Percentiles rank a stretch among this genome's conserved stretches.
phyloP scores from a whole-genome alignment of 306 rosid genomes.

The Benincasa hispida region DNA sequence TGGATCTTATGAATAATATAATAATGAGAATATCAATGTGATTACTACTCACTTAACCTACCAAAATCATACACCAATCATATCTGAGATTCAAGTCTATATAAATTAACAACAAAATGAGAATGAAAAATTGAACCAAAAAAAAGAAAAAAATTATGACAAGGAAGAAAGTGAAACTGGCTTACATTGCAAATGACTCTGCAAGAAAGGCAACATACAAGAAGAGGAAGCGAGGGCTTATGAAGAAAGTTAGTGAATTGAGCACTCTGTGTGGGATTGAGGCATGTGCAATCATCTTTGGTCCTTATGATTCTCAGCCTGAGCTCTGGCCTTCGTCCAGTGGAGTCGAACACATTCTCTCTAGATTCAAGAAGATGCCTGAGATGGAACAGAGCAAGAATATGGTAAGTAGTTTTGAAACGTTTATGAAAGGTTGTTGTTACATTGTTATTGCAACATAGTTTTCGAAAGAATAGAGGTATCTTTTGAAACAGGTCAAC shows the following conservation, averaged over 20 bases:
- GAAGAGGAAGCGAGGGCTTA: constrained; percentile 50
- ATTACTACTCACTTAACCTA: background rate
- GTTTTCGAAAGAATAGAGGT: too few relatives aligned
- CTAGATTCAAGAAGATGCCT: constrained; percentile 16
- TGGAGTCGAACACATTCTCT: constrained; percentile 16
- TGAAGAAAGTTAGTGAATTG: too few relatives aligned
- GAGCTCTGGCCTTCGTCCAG: constrained; percentile 35
- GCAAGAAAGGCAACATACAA: constrained; percentile 44
- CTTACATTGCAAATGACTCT: constrained; percentile 19
- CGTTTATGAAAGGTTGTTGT: too few relatives aligned
- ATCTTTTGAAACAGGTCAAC: background rate
- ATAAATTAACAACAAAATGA: background rate
- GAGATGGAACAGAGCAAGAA: constrained; percentile 20
- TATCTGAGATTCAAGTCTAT: background rate
- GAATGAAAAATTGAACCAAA: background rate
- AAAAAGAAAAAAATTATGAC: too few relatives aligned
- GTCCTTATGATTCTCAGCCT: constrained; percentile 26
- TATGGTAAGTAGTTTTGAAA: background rate
- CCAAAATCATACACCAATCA: background rate
- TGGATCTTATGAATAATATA: background rate
- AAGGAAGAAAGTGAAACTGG: constrained; percentile 37
- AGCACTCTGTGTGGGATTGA: too few relatives aligned
- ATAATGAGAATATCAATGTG: background rate
- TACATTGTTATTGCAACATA: too few relatives aligned
- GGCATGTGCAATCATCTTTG: too few relatives aligned